phyloP scores from a whole-genome alignment of 257 asterid species.

The Fraxinus quadrangulata region DNA sequence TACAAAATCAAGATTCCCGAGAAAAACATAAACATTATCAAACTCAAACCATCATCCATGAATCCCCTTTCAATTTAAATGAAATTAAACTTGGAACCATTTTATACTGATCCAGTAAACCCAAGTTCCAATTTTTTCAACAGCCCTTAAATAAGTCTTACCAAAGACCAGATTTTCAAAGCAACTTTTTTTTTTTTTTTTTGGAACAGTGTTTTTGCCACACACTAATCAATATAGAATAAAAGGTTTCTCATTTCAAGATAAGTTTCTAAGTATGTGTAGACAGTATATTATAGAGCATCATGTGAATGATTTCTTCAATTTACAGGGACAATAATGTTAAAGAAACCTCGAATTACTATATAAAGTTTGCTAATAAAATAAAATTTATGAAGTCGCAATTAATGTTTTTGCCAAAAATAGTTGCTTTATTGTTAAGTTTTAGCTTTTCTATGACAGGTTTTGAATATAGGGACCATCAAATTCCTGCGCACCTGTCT shows the following conservation, averaged over 20 bases:
- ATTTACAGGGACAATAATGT: neutral
- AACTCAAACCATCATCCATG: slow-evolving; percentile 7
- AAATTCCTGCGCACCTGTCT: neutral
- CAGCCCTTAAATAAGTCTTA: neutral
- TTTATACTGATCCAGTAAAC: neutral
- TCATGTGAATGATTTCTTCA: neutral
- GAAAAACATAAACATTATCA: too few species aligned
- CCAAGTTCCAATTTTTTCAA: neutral
- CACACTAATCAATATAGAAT: neutral
- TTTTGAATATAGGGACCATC: neutral
- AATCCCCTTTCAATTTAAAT: neutral
- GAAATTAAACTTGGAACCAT: neutral
- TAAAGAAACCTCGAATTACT: neutral
- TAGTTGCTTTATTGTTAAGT: neutral
- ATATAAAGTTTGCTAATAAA: neutral
- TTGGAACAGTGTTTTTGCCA: neutral
- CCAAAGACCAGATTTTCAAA: neutral
- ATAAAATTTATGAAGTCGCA: neutral
- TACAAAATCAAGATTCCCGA: slow-evolving; percentile 4
- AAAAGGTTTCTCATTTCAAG: neutral
- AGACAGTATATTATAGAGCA: neutral
- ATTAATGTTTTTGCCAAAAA: neutral
- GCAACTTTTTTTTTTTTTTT: neutral
- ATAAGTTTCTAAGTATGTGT: neutral
- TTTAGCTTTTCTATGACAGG: neutral